These are phyloP conservation scores for Tilletia caries DNA, from an alignment of 1,284 basidiomycete genomes.

Conservation along the genomic window DNA sequence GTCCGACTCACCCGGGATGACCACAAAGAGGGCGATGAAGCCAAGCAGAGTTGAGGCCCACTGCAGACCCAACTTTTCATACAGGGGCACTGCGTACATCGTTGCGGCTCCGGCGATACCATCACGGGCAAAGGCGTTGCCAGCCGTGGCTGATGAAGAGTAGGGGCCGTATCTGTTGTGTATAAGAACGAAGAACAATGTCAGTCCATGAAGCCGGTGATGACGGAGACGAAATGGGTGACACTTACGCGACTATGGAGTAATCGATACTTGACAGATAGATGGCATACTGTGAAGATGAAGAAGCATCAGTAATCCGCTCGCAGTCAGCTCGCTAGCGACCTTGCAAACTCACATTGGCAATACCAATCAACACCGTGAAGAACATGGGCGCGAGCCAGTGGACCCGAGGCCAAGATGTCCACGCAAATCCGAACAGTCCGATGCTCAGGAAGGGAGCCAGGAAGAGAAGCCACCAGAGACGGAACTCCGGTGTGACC, in stretches of 20 bases:
- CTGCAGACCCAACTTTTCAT: conserved; percentile 48
- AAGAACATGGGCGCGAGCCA: conserved; percentile 58
- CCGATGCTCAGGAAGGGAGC: conserved; percentile 55
- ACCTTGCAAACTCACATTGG: conserved; percentile 48
- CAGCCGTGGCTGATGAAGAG: conserved; percentile 54
- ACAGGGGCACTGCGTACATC: conserved; percentile 56
- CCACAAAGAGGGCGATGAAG: conserved; percentile 54
- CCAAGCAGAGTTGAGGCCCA: conserved; percentile 56
- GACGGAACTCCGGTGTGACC: conserved; percentile 52
- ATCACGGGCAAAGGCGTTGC: conserved; percentile 50
- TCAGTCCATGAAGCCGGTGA: conserved; percentile 55
- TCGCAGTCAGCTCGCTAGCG: no score
- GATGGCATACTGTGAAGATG: conserved; percentile 23
- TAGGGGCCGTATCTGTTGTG: conserved; percentile 55
- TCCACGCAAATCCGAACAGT: conserved; percentile 57
- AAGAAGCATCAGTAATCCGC: neutral
- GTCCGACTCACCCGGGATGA: conserved; percentile 41
- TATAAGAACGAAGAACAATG: conserved; percentile 36
- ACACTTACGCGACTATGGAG: conserved; percentile 14
- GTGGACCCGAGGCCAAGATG: conserved; percentile 52
- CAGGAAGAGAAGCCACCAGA: conserved; percentile 54
- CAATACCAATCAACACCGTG: conserved; percentile 54
- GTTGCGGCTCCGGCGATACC: conserved; percentile 56
- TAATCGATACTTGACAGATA: conserved; percentile 17
- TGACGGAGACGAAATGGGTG: neutral